phyloP scores from a whole-genome alignment of 805 yeast genomes.

The Ogataea parapolymorpha region DNA sequence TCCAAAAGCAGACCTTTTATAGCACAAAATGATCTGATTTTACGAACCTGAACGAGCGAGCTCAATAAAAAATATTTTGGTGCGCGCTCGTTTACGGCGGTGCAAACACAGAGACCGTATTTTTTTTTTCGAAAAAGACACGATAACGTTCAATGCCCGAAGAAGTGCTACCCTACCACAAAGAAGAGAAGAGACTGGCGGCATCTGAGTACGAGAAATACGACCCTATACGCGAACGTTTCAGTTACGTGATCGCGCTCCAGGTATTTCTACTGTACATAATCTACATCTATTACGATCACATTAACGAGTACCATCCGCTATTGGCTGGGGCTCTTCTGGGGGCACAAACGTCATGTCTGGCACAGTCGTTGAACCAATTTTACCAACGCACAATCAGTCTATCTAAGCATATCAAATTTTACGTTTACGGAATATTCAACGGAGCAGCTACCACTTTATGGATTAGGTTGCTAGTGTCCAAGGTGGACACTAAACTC shows the following conservation, averaged over 20 bases:
- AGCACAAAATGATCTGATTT: conserved; percentile 16
- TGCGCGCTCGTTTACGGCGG: conserved; percentile 1
- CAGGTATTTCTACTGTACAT: conserved; percentile 24
- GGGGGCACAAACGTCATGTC: conserved; percentile 28
- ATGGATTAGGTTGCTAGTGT: conserved; percentile 51
- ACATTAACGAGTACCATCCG: conserved; percentile 24
- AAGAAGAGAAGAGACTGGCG: conserved; percentile 11
- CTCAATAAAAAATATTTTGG: not conserved
- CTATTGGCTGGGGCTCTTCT: conserved; percentile 25
- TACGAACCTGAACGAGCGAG: conserved; percentile 6
- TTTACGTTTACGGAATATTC: conserved; percentile 56
- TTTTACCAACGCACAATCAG: conserved; percentile 23
- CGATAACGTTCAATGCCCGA: conserved; percentile 8
- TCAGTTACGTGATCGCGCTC: conserved; percentile 24
- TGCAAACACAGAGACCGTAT: not conserved
- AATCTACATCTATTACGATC: conserved; percentile 26
- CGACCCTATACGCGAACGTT: conserved; percentile 23
- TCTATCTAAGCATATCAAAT: conserved; percentile 39
- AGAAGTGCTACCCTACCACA: conserved; percentile 18
- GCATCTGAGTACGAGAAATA: conserved; percentile 12
- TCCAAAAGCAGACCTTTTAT: not conserved
- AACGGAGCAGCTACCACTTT: conserved; percentile 51
- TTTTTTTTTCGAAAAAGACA: conserved; percentile 1
- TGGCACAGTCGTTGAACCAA: conserved; percentile 32
- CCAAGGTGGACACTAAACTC: conserved; percentile 34